These are phyloP conservation scores for Erysimum pusillum DNA, from an alignment of 441 rosid genomes.

Conservation along the genomic window DNA sequence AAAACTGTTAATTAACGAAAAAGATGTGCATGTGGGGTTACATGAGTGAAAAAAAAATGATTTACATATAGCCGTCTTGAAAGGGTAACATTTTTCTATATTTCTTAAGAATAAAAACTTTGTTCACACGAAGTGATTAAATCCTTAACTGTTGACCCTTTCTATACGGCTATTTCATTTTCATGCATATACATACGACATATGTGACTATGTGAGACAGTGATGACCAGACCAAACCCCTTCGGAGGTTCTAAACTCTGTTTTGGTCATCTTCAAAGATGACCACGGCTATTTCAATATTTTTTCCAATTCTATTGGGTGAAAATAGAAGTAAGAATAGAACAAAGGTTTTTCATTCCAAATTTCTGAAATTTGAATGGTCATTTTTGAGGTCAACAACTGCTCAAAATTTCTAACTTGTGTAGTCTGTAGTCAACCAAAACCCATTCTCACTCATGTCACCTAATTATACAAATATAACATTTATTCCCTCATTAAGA, in stretches of 20 bases:
- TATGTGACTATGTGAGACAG: background rate
- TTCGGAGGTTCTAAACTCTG: background rate
- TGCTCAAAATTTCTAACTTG: background rate
- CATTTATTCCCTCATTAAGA: background rate
- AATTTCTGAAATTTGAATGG: background rate
- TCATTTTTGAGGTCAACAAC: background rate
- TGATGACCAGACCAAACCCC: slow-evolving; percentile 3
- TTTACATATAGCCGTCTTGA: background rate
- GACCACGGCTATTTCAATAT: too few species aligned
- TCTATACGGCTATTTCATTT: slow-evolving; percentile 5
- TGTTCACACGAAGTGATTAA: background rate
- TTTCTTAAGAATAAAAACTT: background rate
- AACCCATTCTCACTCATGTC: background rate
- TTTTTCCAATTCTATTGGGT: too few species aligned
- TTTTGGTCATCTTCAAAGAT: background rate
- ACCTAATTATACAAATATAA: slow-evolving; percentile 9
- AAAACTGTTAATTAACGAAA: background rate
- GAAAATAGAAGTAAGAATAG: too few species aligned
- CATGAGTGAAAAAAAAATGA: background rate
- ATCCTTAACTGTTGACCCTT: background rate
- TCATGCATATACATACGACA: background rate
- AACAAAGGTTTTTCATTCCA: too few species aligned
- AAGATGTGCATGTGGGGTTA: background rate
- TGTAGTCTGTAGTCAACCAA: background rate
- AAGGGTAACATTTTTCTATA: background rate